Percentiles rank a stretch among this genome's conserved stretches.
Conservation (phyloP, 1,139 yeast genomes). For the Kurtzmaniella quercitrusa region DNA sequence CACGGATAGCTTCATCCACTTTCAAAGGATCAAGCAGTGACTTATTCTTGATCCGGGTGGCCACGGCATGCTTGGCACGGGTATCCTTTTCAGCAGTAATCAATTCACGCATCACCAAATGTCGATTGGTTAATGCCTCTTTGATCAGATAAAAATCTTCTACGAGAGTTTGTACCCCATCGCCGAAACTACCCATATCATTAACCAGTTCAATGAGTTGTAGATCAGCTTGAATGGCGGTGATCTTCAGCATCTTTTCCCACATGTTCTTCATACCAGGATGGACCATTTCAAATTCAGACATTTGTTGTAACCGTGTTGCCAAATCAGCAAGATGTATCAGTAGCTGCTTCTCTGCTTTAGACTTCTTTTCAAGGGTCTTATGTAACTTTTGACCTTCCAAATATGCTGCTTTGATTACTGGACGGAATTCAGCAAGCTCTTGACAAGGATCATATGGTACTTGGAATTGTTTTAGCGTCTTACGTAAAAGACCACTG, state of each 20-base stretch:
- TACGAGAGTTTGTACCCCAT: conserved; percentile 60
- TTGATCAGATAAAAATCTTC: conserved; percentile 84
- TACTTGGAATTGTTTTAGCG: conserved; percentile 84
- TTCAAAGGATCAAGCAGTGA: conserved; percentile 78
- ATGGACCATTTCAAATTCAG: conserved; percentile 47
- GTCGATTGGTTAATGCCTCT: conserved; percentile 90
- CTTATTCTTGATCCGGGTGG: conserved; percentile 70
- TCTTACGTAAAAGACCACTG: conserved; percentile 82
- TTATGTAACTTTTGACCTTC: conserved; percentile 52
- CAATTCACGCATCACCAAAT: conserved; percentile 85
- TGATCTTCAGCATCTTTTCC: conserved; percentile 69
- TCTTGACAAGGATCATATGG: conserved; percentile 86
- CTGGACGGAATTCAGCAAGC: conserved; percentile 80
- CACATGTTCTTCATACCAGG: conserved; percentile 81
- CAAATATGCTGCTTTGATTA: conserved; percentile 73
- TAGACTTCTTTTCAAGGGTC: conserved; percentile 52
- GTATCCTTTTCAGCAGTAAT: conserved; percentile 75
- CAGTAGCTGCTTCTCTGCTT: conserved; percentile 52
- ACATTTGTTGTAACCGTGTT: conserved; percentile 44
- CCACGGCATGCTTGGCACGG: conserved; percentile 64
- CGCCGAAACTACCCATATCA: conserved; percentile 74
- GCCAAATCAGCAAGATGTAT: conserved; percentile 63
- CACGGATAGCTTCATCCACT: conserved; percentile 84
- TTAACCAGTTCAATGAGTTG: conserved; percentile 69
- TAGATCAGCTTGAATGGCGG: conserved; percentile 71